Percentiles rank a stretch among this genome's conserved stretches.
Conservation (phyloP, 257 asterid species). For the Capsicum rhomboideum region DNA sequence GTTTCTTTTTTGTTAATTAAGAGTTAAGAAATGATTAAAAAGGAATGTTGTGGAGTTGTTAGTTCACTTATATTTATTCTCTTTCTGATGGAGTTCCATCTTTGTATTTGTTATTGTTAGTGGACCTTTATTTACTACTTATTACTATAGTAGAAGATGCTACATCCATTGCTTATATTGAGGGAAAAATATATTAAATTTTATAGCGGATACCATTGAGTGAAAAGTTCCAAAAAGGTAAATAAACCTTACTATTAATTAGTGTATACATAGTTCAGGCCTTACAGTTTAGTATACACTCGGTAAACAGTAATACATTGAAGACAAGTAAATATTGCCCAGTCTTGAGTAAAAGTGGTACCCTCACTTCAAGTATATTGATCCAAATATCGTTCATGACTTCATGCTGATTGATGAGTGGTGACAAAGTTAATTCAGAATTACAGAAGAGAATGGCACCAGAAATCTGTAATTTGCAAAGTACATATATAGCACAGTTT, state of each 20-base stretch:
- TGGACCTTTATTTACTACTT: neutral
- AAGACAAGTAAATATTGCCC: neutral
- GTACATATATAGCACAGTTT: neutral
- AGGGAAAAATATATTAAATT: neutral
- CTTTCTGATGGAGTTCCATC: neutral
- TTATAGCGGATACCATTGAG: neutral
- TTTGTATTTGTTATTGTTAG: neutral
- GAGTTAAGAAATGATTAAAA: neutral
- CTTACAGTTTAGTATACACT: neutral
- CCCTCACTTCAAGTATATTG: neutral
- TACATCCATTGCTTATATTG: neutral
- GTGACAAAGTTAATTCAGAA: neutral
- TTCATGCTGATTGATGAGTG: neutral
- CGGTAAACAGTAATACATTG: neutral
- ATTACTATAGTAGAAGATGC: neutral
- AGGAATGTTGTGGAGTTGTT: neutral
- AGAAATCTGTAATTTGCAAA: neutral
- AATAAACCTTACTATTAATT: neutral
- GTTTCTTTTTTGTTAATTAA: neutral
- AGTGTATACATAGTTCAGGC: neutral
- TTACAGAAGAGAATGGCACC: neutral
- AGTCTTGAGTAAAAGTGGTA: neutral
- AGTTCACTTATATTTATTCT: no score
- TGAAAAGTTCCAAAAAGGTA: neutral
- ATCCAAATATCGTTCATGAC: neutral